Base-by-base conservation (phyloP, 331 rosid genomes). In the Stylosanthes scabra region DNA sequence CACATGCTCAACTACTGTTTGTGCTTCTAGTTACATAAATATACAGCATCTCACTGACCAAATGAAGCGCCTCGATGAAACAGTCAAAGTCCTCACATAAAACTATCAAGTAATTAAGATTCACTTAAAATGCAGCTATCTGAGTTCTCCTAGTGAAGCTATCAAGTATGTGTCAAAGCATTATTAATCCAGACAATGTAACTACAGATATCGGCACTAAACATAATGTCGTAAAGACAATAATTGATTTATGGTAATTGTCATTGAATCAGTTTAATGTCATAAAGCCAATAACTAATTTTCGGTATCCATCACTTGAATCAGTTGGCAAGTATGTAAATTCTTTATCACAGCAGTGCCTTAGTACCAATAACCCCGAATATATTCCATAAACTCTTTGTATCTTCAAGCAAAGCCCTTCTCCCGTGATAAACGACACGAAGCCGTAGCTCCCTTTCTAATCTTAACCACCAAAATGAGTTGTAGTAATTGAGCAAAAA, bases 1-100 rank as follows among this genome's bases (percentile, higher is more conserved):
- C 10, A 9, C 34, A 34, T 1, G 16, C 49, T 29, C 60, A 55
- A 12, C 15, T 42, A 47, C 12, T 41, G 65, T 8, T 28, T 62
- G 16, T 39, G 57, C 37, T 39, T 25, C 45, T 11, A 25, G 60
- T 15, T 42, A 55, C 59, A 46, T n/a, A 28, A 55, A 62, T 16
- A 28, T 9, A 20, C 15, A 54, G 58, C 57, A 59, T 13, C n/a
- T 31, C 58, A 15, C 58, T 7, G 55, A 45, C 3, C 69, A 68
- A 72, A 56, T 44, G n/a, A 25, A 40, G 39, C 25, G 20, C 63
- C 75, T 52, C 47, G 7, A 28, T n/a, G 12, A 72, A 65, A 45
- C 47, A 13, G 29, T 9, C 15, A 25, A 56, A 56, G 41, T 41
- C 73, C 41, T 8, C 47, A 66, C 55, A 11, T 7, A 13, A 11